Base-by-base conservation (phyloP, 495 filamentous ascomycete genomes). In the Penicillium soppii region DNA sequence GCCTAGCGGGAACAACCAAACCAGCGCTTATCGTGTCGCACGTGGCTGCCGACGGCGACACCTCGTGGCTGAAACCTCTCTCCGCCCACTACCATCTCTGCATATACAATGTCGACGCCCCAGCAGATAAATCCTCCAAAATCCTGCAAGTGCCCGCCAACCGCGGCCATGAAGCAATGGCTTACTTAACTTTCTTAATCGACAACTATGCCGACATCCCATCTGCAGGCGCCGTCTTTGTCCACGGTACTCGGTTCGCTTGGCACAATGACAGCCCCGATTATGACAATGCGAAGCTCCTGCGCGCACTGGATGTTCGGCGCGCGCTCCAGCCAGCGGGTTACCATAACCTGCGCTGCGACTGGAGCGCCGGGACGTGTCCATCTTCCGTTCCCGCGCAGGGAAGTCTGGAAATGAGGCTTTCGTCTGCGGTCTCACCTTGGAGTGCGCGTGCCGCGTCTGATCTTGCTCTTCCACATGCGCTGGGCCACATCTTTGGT, bases 141-240 rank as follows among this genome's bases (percentile, higher is more conserved):
- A 38, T 57, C 23, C 73, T 81, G n/a, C 82, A 82, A 53, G 77
- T 82, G 10, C 82, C 81, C 4, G 70, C 75, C 37, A 85, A 85
- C 54, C 84, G 85, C 58, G 86, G 83, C 29, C 82, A 87, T 53
- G 86, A 89, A 58, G 83, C 81, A 37, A 82, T 87, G 70, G 70
- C 79, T 7, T 89, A 89, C 62, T 71, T 86, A 13, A 85, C 78
- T 20, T 87, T 84, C 63, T 70, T 89, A 39, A 81, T 85, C 56
- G 83, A 87, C 63, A 80, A 84, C 61, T 87, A 88, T 66, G 74
- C 78, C 47, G 45, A 71, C 1, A 73, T 89, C 25, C 82, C 83
- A 12, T 74, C 59, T 3, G 44, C 63, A 0, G 72, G 72, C 0
- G 68, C 66, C 0, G 72, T 77, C n/a, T 76, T 77, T 38, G 59